phyloP scores from a whole-genome alignment of 768 basidiomycete species.

The Serpula lacrymans region DNA sequence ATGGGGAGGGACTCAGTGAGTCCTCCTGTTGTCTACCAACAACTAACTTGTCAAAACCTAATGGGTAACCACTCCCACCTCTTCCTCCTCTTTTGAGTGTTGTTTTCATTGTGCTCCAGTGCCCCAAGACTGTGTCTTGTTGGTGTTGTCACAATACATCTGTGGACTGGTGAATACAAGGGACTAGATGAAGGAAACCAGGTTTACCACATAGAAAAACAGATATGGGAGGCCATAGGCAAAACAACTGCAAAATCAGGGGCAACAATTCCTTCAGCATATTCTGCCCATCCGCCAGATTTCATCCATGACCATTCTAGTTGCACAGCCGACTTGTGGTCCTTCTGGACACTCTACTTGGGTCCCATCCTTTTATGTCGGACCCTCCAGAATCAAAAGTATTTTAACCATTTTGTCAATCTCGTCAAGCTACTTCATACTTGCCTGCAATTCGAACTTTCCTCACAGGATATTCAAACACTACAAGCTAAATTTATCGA shows the following conservation, averaged over 20 bases:
- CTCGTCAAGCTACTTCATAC: conserved; percentile 35
- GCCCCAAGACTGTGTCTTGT: too few relatives aligned
- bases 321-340: conserved; percentile 36
- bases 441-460: conserved; percentile 36
- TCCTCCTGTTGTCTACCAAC: too few relatives aligned
- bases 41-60: too few relatives aligned
- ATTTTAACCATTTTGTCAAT: conserved; percentile 40
- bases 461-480: conserved; percentile 18
- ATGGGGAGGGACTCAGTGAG: too few relatives aligned
- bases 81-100: too few relatives aligned
- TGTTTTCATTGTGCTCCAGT: too few relatives aligned
- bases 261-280: conserved; percentile 26
- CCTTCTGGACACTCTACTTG: conserved; percentile 38
- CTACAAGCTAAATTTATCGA: conserved; percentile 26
- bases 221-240: conserved; percentile 40
- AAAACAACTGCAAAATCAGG: conserved; percentile 19
- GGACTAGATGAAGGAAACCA: conserved; percentile 27
- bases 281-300: conserved; percentile 32
- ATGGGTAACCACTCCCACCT: too few relatives aligned
- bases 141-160: too few relatives aligned
- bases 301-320: conserved; percentile 20
- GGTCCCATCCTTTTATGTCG: conserved; percentile 35
- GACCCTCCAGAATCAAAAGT: conserved; percentile 27
- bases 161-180: conserved; percentile 42
- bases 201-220: conserved; percentile 21